Conservation (phyloP, 2,329 filamentous ascomycete species). For the Paecilomyces fulvus region DNA sequence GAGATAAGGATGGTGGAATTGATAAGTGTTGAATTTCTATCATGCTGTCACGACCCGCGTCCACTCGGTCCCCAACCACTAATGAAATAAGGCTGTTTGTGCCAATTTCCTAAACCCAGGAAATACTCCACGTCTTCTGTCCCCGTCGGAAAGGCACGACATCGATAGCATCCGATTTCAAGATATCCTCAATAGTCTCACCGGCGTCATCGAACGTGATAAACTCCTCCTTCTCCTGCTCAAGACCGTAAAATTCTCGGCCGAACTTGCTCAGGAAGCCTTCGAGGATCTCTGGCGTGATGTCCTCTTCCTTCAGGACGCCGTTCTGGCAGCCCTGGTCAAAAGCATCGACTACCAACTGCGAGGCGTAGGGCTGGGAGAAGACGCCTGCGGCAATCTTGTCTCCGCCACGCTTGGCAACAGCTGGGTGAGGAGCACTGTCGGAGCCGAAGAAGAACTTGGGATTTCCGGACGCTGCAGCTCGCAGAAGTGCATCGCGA, state of each 20-base stretch:
- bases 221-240: constrained; percentile 35
- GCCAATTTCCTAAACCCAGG: constrained; percentile 17
- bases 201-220: constrained; percentile 51
- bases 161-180: constrained; percentile 47
- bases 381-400: constrained; percentile 51
- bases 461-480: constrained; percentile 45
- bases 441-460: constrained; percentile 64
- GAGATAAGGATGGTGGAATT: background rate
- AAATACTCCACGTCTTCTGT: constrained; percentile 41
- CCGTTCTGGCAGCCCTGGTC: constrained; percentile 48
- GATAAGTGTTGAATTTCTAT: background rate
- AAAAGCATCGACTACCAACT: constrained; percentile 51
- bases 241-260: constrained; percentile 49
- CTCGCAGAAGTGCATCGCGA: constrained; percentile 61
- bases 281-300: constrained; percentile 47
- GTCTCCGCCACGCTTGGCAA: constrained; percentile 47
- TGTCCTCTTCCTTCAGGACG: constrained; percentile 45
- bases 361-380: constrained; percentile 53
- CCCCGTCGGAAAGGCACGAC: constrained; percentile 60
- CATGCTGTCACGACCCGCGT: background rate
- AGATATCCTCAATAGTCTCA: constrained; percentile 46
- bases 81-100: background rate
- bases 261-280: constrained; percentile 52
- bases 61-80: background rate
- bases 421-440: constrained; percentile 56